A percentile compares a stretch with the other conserved stretches of the same genome.
Conservation (phyloP, 2,329 filamentous ascomycete genomes). For the Sporothrix luriei region DNA sequence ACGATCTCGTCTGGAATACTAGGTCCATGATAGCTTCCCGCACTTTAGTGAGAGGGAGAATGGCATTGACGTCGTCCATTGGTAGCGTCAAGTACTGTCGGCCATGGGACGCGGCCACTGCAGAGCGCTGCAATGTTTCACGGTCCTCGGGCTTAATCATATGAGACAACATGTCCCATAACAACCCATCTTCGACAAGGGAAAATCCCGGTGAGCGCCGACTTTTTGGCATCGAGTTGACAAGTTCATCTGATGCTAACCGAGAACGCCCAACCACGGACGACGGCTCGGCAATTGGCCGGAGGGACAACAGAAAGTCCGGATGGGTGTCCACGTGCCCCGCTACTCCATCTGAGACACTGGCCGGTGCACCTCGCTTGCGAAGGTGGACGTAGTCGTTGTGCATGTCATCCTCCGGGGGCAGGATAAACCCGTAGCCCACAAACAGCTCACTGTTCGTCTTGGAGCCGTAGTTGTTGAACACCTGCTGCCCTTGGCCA, state of each 20-base stretch:
- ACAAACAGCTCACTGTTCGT: slow-evolving; percentile 72
- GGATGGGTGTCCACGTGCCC: slow-evolving; percentile 20
- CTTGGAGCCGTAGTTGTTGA: slow-evolving; percentile 73
- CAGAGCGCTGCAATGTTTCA: slow-evolving; percentile 32
- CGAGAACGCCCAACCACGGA: neutral
- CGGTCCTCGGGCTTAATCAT: slow-evolving; percentile 40
- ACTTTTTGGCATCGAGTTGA: neutral
- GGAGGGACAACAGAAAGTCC: slow-evolving; percentile 58
- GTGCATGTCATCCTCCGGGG: slow-evolving; percentile 52
- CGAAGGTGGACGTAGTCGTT: slow-evolving; percentile 64
- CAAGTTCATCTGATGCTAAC: neutral
- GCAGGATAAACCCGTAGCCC: slow-evolving; percentile 64
- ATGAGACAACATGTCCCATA: slow-evolving; percentile 54
- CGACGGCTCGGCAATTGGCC: slow-evolving; percentile 48
- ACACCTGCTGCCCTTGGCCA: slow-evolving; percentile 58
- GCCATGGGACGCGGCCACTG: neutral
- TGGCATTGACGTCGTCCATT: neutral
- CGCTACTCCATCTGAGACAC: slow-evolving; percentile 22
- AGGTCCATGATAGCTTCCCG: slow-evolving; percentile 37
- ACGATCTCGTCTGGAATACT: slow-evolving; percentile 34
- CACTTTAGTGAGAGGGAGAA: neutral
- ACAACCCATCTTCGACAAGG: slow-evolving; percentile 54
- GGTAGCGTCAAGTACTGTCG: neutral
- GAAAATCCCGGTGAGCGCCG: slow-evolving; percentile 18
- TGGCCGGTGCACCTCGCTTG: slow-evolving; percentile 44